These are phyloP conservation scores for Neodidymelliopsis sp. DNA, from an alignment of 2,329 filamentous ascomycete species.

Conservation along the genomic window DNA sequence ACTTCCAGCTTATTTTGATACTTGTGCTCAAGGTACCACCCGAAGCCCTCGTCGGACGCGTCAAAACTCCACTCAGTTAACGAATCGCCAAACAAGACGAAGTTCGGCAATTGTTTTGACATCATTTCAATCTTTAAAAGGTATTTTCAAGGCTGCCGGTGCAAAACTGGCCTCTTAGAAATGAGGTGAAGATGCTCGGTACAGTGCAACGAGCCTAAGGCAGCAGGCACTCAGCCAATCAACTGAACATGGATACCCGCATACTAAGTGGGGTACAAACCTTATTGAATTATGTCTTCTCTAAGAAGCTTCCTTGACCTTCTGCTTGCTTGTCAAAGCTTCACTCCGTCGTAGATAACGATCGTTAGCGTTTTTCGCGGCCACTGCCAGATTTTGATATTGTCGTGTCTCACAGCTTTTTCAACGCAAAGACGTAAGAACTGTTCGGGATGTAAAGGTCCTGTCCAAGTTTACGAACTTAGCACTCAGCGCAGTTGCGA, in stretches of 20 bases:
- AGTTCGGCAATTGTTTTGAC: constrained; percentile 20
- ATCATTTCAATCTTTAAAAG: not conserved
- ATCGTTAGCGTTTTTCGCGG: no score
- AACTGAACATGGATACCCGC: no score
- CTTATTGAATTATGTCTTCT: constrained; percentile 32
- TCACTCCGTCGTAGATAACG: constrained; percentile 47
- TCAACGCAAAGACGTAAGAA: no score
- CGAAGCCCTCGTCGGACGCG: constrained; percentile 37
- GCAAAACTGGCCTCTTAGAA: no score
- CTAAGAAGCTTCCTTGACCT: constrained; percentile 39
- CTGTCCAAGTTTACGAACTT: no score
- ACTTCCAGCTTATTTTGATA: constrained; percentile 39
- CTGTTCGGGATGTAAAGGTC: no score
- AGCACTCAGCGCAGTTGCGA: no score
- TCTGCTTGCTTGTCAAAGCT: constrained; percentile 35
- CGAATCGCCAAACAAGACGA: constrained; percentile 47
- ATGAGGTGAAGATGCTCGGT: no score
- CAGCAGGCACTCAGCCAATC: not conserved
- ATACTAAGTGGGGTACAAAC: no score
- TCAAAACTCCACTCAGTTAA: constrained; percentile 45
- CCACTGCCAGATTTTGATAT: no score
- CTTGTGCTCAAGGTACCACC: constrained; percentile 34
- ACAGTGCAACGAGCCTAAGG: not conserved
- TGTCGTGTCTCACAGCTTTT: no score
- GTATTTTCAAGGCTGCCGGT: no score